Conservation (phyloP, 2,329 filamentous ascomycete genomes). For the Trichoderma simmonsii region DNA sequence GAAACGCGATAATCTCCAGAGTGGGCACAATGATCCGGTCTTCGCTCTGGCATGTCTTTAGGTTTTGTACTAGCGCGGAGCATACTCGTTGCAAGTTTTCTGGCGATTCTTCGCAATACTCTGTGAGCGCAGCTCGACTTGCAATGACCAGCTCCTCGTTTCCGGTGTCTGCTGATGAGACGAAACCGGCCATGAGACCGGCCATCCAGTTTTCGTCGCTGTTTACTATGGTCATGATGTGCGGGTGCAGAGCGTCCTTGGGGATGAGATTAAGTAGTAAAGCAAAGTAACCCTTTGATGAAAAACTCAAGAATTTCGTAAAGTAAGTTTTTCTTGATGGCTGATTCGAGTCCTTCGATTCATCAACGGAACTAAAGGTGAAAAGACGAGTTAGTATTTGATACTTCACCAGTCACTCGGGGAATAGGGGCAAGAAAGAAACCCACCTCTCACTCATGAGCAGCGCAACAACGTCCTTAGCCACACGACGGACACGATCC, state of each 20-base stretch:
- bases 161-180: slow-evolving; percentile 73
- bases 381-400: background rate
- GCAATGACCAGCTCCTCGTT: slow-evolving; percentile 72
- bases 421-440: background rate
- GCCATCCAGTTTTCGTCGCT: slow-evolving; percentile 42
- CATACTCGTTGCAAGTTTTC: slow-evolving; percentile 45
- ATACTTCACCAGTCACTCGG: background rate
- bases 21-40: slow-evolving; percentile 73
- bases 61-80: slow-evolving; percentile 50
- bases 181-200: slow-evolving; percentile 62
- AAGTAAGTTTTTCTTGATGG: background rate
- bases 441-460: slow-evolving; percentile 46
- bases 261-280: slow-evolving; percentile 49
- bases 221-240: slow-evolving; percentile 36
- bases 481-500: slow-evolving; percentile 74
- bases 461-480: slow-evolving; percentile 52
- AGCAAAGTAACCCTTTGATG: slow-evolving; percentile 58
- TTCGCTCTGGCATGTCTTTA: slow-evolving; percentile 51
- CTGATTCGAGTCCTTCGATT: background rate
- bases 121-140: slow-evolving; percentile 61
- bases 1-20: slow-evolving; percentile 72
- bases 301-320: slow-evolving; percentile 43
- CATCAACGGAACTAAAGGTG: slow-evolving; percentile 37
- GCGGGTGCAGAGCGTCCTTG: slow-evolving; percentile 34
- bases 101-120: slow-evolving; percentile 46